Base-by-base conservation (phyloP, 192 early-diverging fungal genomes). In the Linnemannia elongata region DNA sequence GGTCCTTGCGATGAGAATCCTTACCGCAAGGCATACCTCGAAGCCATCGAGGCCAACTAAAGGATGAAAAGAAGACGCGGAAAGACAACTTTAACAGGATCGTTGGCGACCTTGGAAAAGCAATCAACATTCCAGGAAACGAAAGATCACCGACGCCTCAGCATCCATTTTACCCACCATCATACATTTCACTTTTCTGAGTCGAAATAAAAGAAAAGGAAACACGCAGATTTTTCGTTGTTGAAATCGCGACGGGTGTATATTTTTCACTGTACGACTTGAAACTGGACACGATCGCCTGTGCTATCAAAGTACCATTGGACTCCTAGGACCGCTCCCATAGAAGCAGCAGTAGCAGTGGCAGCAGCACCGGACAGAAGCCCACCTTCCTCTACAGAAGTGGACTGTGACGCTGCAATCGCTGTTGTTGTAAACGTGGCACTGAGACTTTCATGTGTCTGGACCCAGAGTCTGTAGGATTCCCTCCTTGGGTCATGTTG, bases 1-100 rank as follows among this genome's bases (percentile, higher is more conserved):
- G 87, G 87, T 33, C 88, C 88, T 1, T 93, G 93, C 42, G 94
- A 96, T 69, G 80, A 88, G 33, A 95, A 94, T 87, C 41, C 82
- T 72, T 90, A 88, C 88, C 93, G 89, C 69, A 42, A 82, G 38
- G 85, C 82, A 10, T 93, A 96, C 77, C 82, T 94, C 22, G 44
- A 89, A 76, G 44, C 81, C 18, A 70, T 89, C 44, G 57, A 72
- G 10, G 76, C 80, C 79, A 81, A 78, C 66, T 87, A 87, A 68
- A 44, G 0, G 0, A 5, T 27, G 55, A 30, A 33, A 30, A 13
- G 12, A 4, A 4, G 27, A 7, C 8, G 17, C 27, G 4, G 13
- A 33, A 0, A 1, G 27, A 27, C 4, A n/a, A 30, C 24, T 10
- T 20, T 55, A 20, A 5, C 55, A 27, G 55, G n/a, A 60, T 30